A percentile compares a stretch with the other conserved stretches of the same genome.
These are phyloP conservation scores for Hypoxylon sp. DNA, from an alignment of 2,329 filamentous ascomycete species.

Conservation along the genomic window DNA sequence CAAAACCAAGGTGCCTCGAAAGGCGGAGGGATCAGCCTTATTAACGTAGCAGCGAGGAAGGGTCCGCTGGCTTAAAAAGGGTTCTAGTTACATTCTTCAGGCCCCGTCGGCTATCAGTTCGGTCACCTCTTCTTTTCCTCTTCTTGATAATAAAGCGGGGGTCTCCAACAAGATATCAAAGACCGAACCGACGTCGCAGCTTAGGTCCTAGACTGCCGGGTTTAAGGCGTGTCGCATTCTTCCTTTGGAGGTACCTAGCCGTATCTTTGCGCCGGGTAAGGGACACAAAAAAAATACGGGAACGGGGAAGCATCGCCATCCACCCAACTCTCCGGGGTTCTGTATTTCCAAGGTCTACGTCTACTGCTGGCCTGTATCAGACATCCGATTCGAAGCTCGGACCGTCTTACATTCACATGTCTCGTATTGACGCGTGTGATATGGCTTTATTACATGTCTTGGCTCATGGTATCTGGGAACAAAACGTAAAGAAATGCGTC, in stretches of 20 bases:
- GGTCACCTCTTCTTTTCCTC: not conserved
- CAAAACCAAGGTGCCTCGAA: not conserved
- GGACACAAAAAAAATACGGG: slow-evolving; percentile 11
- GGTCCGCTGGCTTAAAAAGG: not conserved
- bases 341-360: not conserved
- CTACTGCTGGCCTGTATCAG: not conserved
- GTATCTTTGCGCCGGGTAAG: slow-evolving; percentile 7
- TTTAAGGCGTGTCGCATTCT: not conserved
- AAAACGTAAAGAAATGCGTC: too few species aligned
- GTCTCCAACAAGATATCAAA: not conserved
- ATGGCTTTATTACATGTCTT: not conserved
- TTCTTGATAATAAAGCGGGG: slow-evolving; percentile 18
- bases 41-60: not conserved
- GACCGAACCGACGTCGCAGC: slow-evolving; percentile 2
- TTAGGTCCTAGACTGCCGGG: slow-evolving; percentile 3
- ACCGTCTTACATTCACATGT: not conserved
- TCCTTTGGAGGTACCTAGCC: not conserved
- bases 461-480: too few species aligned
- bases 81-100: not conserved
- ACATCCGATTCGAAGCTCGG: not conserved
- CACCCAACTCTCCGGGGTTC: too few species aligned
- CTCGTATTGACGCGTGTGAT: not conserved
- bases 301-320: slow-evolving; percentile 1
- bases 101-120: slow-evolving; percentile 20
- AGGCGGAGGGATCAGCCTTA: not conserved